A percentile compares a stretch with the other conserved stretches of the same genome.
phyloP scores from a whole-genome alignment of 257 asterid genomes.

The Solanum bukasovii region DNA sequence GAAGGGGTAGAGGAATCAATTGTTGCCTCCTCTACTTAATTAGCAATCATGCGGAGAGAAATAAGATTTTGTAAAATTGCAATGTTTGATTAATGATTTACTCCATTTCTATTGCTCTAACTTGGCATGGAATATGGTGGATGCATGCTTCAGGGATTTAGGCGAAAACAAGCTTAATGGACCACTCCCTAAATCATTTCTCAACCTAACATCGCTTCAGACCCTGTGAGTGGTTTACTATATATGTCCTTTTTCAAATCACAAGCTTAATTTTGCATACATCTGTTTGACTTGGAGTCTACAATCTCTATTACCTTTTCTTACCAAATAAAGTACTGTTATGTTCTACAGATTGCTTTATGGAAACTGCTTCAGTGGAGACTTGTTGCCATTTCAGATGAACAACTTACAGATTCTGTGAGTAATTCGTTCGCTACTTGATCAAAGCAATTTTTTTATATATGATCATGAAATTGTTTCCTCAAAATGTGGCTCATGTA shows the following conservation, averaged over 20 bases:
- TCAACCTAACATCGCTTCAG: background rate
- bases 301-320: background rate
- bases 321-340: background rate
- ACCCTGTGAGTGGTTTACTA: fast-evolving
- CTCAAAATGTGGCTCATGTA: background rate
- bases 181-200: background rate
- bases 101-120: background rate
- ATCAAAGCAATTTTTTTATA: background rate
- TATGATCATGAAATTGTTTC: background rate
- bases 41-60: no score
- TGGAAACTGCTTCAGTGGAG: background rate
- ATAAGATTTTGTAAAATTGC: no score
- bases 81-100: background rate
- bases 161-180: background rate
- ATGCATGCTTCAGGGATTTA: background rate
- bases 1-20: no score
- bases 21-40: no score
- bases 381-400: background rate
- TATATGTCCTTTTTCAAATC: background rate
- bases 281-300: background rate
- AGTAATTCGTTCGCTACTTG: background rate
- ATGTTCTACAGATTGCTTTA: background rate
- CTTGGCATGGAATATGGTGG: background rate
- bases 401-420: background rate
- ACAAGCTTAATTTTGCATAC: background rate